phyloP scores from a whole-genome alignment of 2,329 filamentous ascomycete genomes.

The Madurella mycetomatis region DNA sequence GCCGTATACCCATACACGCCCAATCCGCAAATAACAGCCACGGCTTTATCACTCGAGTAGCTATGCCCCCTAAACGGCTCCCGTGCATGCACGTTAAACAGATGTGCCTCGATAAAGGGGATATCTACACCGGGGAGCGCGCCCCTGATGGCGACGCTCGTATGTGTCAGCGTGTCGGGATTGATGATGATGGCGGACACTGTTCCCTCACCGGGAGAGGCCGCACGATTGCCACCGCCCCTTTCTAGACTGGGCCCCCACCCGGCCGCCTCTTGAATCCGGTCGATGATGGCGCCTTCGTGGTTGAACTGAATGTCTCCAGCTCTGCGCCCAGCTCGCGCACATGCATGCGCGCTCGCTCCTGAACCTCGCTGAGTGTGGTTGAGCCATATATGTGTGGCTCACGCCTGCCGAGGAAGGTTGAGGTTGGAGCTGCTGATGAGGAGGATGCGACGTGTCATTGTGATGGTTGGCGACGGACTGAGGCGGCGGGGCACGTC shows the following conservation, averaged over 20 bases:
- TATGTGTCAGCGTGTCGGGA: constrained; percentile 70
- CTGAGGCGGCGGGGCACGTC: background rate
- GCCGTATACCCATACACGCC: constrained; percentile 59
- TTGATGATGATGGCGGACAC: constrained; percentile 71
- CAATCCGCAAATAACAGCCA: constrained; percentile 67
- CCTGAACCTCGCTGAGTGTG: constrained; percentile 60
- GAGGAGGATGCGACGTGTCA: constrained; percentile 55
- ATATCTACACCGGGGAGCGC: constrained; percentile 64
- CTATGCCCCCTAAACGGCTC: constrained; percentile 66
- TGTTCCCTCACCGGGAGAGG: constrained; percentile 23
- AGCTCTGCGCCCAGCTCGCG: constrained; percentile 44
- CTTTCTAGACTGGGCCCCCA: constrained; percentile 12
- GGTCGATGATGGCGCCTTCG: constrained; percentile 69
- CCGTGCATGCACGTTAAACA: constrained; percentile 68
- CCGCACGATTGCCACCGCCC: background rate
- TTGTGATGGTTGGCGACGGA: constrained; percentile 26
- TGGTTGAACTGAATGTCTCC: constrained; percentile 70
- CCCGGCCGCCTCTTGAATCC: constrained; percentile 62
- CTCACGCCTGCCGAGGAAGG: constrained; percentile 71
- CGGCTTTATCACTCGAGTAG: constrained; percentile 71
- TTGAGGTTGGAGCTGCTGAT: constrained; percentile 84
- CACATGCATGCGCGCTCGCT: constrained; percentile 46
- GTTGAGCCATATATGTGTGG: constrained; percentile 68
- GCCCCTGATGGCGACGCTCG: constrained; percentile 70
- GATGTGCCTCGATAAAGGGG: constrained; percentile 74